Conservation (phyloP, 768 basidiomycete species). For the Amyloporia xantha region DNA sequence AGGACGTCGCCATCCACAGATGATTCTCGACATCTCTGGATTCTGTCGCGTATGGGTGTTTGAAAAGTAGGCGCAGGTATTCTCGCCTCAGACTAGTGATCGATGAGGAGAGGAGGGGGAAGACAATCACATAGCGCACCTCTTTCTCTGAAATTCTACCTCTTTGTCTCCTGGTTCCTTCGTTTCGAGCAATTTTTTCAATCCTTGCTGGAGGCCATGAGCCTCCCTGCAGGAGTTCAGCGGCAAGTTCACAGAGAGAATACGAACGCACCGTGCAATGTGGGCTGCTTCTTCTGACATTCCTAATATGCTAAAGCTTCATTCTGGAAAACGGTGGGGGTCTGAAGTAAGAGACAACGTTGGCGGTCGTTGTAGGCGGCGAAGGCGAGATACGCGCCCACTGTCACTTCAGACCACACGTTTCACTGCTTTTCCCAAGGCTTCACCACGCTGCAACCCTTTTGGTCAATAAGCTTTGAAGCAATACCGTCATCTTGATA, state of each 20-base stretch:
- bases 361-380: background rate
- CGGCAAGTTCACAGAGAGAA: constrained; percentile 6
- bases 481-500: too few relatives aligned
- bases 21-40: constrained; percentile 76
- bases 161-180: constrained; percentile 80
- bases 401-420: background rate
- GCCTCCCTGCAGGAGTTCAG: constrained; percentile 54
- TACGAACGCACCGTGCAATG: constrained; percentile 29
- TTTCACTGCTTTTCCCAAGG: background rate
- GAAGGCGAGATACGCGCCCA: background rate
- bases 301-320: background rate
- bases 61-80: constrained; percentile 62
- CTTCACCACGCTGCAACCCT: background rate
- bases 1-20: constrained; percentile 91
- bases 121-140: constrained; percentile 42
- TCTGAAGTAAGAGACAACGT: background rate
- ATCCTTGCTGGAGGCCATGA: constrained; percentile 60
- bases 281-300: constrained; percentile 37
- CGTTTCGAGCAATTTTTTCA: constrained; percentile 70
- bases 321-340: background rate
- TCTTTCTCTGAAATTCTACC: constrained; percentile 80
- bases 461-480: too few relatives aligned
- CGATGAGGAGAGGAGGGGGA: background rate
- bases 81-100: constrained; percentile 57
- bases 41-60: constrained; percentile 63